A percentile compares a stretch with the other conserved stretches of the same genome.
Conservation (phyloP, 768 basidiomycete genomes). For the Kondoa malvinella region DNA sequence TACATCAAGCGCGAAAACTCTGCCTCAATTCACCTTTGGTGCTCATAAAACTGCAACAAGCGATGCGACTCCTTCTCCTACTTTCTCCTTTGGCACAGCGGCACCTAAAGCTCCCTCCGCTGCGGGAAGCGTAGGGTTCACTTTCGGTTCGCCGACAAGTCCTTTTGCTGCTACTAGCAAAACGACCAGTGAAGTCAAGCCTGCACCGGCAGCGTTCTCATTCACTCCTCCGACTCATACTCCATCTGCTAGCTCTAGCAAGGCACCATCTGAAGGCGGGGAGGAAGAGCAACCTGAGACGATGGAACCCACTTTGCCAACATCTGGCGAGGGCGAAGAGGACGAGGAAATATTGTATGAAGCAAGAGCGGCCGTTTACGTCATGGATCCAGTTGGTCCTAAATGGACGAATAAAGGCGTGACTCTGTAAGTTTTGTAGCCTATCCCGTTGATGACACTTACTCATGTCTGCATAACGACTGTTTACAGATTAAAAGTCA, state of each 20-base stretch:
- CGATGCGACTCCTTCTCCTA: neutral
- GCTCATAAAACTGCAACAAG: neutral
- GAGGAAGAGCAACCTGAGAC: neutral
- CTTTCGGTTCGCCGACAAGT: neutral
- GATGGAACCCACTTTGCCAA: neutral
- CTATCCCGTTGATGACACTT: too few species aligned
- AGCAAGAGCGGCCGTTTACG: neutral
- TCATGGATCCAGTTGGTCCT: neutral
- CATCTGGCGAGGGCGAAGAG: constrained; percentile 1
- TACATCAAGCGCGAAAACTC: neutral
- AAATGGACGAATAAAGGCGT: neutral
- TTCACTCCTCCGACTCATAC: neutral
- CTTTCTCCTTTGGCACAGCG: neutral
- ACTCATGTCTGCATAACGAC: too few species aligned
- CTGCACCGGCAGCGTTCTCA: neutral
- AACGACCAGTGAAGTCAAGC: neutral
- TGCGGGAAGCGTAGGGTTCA: neutral
- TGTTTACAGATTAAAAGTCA: neutral
- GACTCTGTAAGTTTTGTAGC: too few species aligned
- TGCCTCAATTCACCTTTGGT: neutral
- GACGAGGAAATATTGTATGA: neutral
- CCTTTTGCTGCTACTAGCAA: neutral
- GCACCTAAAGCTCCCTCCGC: neutral
- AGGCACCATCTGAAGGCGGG: neutral
- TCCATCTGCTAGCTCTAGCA: neutral